phyloP scores from a whole-genome alignment of 1,139 yeast genomes.

The Pichia norvegensis region DNA sequence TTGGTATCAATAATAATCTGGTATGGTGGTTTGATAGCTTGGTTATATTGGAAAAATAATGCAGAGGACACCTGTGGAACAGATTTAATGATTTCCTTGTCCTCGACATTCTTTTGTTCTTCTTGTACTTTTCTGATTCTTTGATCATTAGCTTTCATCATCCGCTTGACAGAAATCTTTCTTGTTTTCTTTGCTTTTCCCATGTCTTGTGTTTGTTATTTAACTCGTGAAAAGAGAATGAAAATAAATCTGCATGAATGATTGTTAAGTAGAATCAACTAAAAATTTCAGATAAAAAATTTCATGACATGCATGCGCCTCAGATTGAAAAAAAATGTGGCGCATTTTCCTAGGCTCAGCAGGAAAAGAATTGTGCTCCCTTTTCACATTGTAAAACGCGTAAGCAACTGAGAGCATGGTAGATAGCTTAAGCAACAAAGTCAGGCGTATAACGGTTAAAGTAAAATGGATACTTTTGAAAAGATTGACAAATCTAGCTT shows the following conservation, averaged over 20 bases:
- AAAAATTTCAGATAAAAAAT: background rate
- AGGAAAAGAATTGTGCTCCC: background rate
- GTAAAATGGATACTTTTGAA: no score
- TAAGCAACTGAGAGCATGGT: no score
- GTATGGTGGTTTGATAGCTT: conserved; percentile 92
- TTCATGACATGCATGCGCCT: background rate
- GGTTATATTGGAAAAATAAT: conserved; percentile 86
- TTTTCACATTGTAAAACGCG: background rate
- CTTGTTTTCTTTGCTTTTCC: conserved; percentile 96
- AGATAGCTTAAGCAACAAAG: no score
- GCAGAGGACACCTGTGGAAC: conserved; percentile 96
- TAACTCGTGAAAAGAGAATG: background rate
- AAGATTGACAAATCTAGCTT: no score
- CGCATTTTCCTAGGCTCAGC: background rate
- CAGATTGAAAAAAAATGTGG: background rate
- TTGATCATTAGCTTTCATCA: conserved; percentile 65
- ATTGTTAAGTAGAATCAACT: background rate
- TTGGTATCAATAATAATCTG: conserved; percentile 94
- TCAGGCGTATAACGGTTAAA: no score
- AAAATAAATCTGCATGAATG: no score
- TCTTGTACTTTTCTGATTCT: conserved; percentile 42
- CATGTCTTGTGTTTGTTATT: conserved; percentile 37
- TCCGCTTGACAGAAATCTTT: conserved; percentile 91
- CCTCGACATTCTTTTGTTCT: conserved; percentile 35
- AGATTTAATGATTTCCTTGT: conserved; percentile 73